phyloP scores from a whole-genome alignment of 1,139 yeast species.

The Yarrowia galli region DNA sequence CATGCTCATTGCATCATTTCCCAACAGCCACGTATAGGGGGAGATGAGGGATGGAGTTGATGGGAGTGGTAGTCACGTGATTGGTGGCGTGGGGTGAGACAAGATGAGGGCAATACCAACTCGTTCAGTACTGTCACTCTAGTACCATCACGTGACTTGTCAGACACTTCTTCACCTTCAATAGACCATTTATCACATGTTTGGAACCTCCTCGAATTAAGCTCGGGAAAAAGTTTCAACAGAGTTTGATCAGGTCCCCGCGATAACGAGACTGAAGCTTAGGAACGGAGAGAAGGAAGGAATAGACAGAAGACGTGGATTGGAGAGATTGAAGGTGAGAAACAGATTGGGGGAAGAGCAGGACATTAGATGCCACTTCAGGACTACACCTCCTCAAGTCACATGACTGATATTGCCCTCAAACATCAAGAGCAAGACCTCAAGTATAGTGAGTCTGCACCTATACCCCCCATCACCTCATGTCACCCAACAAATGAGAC shows the following conservation, averaged over 20 bases:
- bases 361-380: too few species aligned
- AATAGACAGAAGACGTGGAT: too few species aligned
- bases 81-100: too few species aligned
- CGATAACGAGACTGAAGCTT: constrained; percentile 11
- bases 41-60: too few species aligned
- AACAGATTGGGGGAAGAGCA: too few species aligned
- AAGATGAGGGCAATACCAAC: too few species aligned
- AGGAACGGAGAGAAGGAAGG: neutral
- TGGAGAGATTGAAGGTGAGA: neutral
- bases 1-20: constrained; percentile 19
- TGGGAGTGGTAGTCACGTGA: neutral
- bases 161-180: too few species aligned
- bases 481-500: neutral
- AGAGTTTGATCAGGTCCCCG: constrained; percentile 35
- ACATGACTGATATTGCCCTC: neutral
- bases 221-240: constrained; percentile 16
- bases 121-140: too few species aligned
- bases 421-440: neutral
- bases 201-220: neutral
- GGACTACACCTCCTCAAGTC: neutral
- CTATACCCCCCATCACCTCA: neutral
- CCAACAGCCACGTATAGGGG: constrained; percentile 1
- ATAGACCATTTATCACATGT: neutral
- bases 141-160: too few species aligned
- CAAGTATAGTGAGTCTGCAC: too few species aligned